These are phyloP conservation scores for Encephalitozoon hellem DNA, from an alignment of 371 early-diverging fungal genomes.

Conservation along the genomic window DNA sequence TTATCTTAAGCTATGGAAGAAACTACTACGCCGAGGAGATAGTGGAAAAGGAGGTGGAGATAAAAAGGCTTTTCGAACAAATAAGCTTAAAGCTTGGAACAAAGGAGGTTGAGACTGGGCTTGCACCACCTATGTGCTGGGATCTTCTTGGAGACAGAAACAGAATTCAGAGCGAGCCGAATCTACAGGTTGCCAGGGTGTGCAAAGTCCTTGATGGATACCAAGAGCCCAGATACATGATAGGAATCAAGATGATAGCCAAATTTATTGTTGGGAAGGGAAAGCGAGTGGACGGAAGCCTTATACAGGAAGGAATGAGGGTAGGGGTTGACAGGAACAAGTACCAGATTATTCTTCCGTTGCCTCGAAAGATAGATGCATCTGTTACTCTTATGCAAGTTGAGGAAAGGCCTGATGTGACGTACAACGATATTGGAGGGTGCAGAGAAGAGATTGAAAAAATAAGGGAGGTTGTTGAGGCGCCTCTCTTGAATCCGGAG, in stretches of 20 bases:
- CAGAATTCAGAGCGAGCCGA: slow-evolving; percentile 84
- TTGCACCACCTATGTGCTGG: slow-evolving; percentile 95
- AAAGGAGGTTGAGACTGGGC: slow-evolving; percentile 96
- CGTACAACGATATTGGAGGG: slow-evolving; percentile 97
- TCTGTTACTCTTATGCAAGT: slow-evolving; percentile 99
- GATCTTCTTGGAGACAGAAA: slow-evolving; percentile 94
- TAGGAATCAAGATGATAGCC: slow-evolving; percentile 94
- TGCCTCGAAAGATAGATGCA: slow-evolving; percentile 97
- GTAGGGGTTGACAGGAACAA: slow-evolving; percentile 97
- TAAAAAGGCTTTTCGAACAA: slow-evolving; percentile 47
- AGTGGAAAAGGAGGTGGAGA: slow-evolving; percentile 49
- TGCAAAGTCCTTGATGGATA: slow-evolving; percentile 62
- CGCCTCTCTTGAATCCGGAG: slow-evolving; percentile 81
- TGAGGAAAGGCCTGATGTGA: slow-evolving; percentile 98
- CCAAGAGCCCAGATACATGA: slow-evolving; percentile 80
- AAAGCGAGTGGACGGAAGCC: slow-evolving; percentile 84
- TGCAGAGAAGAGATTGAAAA: slow-evolving; percentile 98
- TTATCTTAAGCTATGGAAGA: slow-evolving; percentile 59
- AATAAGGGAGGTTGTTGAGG: slow-evolving; percentile 95
- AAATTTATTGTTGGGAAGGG: slow-evolving; percentile 96
- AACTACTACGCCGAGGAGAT: slow-evolving; percentile 60
- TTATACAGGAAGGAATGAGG: slow-evolving; percentile 97
- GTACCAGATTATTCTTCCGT: slow-evolving; percentile 94
- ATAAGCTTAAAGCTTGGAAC: slow-evolving; percentile 63
- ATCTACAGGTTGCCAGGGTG: slow-evolving; percentile 69